phyloP scores from a whole-genome alignment of 352 stramenopile species.

The Globisporangium irregulare region DNA sequence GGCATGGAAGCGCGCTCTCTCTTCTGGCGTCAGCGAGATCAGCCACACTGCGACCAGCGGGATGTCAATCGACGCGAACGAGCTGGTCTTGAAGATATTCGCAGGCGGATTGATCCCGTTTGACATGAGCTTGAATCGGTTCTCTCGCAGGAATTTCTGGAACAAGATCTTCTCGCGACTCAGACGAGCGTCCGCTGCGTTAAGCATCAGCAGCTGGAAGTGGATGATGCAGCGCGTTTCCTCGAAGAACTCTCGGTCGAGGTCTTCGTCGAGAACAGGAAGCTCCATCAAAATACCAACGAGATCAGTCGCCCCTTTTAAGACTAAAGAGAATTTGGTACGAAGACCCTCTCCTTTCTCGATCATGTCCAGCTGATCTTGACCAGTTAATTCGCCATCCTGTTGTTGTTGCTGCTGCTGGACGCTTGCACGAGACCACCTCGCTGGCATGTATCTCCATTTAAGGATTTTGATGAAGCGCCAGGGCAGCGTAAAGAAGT shows the following conservation, averaged over 20 bases:
- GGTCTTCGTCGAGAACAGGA: conserved; percentile 63
- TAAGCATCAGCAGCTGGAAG: conserved; percentile 89
- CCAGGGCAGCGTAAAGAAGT: conserved; percentile 49
- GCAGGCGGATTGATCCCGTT: conserved; percentile 90
- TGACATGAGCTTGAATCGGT: conserved; percentile 92
- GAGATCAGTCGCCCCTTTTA: conserved; percentile 35
- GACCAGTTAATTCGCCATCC: background rate
- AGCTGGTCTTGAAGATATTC: conserved; percentile 88
- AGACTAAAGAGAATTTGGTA: background rate
- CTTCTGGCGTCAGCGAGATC: conserved; percentile 77
- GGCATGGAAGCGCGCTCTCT: conserved; percentile 83
- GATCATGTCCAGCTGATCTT: conserved; percentile 9
- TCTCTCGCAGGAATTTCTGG: conserved; percentile 92
- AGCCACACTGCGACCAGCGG: conserved; percentile 89
- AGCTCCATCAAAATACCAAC: conserved; percentile 62
- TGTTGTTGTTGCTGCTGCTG: background rate
- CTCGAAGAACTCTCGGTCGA: conserved; percentile 82
- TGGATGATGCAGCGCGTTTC: conserved; percentile 91
- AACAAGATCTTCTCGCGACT: conserved; percentile 91
- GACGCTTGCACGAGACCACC: conserved; percentile 3
- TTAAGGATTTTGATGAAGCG: conserved; percentile 41
- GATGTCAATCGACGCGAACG: conserved; percentile 89
- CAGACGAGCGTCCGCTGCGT: conserved; percentile 82
- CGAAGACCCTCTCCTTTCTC: conserved; percentile 12
- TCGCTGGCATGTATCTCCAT: conserved; percentile 47